A percentile compares a stretch with the other conserved stretches of the same genome.
These are phyloP conservation scores for Fusarium nematophilum DNA, from an alignment of 2,329 filamentous ascomycete genomes.

Conservation along the genomic window DNA sequence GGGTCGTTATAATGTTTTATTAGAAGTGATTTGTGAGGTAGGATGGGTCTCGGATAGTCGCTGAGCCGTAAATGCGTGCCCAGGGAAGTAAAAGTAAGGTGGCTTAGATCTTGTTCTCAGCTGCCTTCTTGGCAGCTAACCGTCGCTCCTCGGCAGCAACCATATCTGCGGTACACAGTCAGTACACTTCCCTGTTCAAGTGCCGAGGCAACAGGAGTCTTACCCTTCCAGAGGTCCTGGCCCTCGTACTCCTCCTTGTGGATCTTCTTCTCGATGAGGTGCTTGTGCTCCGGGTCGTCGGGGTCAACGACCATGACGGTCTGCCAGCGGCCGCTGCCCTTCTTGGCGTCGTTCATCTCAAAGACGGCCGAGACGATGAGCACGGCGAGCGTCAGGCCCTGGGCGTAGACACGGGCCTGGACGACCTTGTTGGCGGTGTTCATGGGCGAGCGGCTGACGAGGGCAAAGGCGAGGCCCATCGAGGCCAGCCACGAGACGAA, in stretches of 20 bases:
- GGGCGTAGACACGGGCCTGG: slow-evolving; percentile 93
- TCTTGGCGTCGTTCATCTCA: slow-evolving; percentile 81
- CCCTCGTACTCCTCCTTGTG: slow-evolving; percentile 89
- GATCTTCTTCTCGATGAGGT: slow-evolving; percentile 85
- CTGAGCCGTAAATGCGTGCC: background rate
- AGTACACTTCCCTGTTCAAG: slow-evolving; percentile 2
- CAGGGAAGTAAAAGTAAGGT: background rate
- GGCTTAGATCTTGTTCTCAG: slow-evolving; percentile 39
- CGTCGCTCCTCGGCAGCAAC: slow-evolving; percentile 81
- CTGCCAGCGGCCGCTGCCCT: slow-evolving; percentile 83
- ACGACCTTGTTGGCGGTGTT: slow-evolving; percentile 87
- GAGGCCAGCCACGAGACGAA: slow-evolving; percentile 83
- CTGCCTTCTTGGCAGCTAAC: slow-evolving; percentile 55
- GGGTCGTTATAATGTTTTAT: slow-evolving; percentile 11
- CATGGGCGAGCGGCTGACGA: slow-evolving; percentile 83
- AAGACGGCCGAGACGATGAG: slow-evolving; percentile 85
- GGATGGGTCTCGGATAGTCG: background rate
- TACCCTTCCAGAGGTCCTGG: slow-evolving; percentile 93
- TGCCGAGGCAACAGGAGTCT: slow-evolving; percentile 43
- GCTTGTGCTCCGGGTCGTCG: slow-evolving; percentile 83
- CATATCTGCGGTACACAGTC: slow-evolving; percentile 69
- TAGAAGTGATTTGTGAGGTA: slow-evolving; percentile 12
- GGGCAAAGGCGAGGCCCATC: slow-evolving; percentile 78
- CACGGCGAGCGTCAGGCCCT: slow-evolving; percentile 87
- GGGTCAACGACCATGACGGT: slow-evolving; percentile 84